Base-by-base conservation (phyloP, 2,329 filamentous ascomycete species). In the Sclerotinia borealis region DNA sequence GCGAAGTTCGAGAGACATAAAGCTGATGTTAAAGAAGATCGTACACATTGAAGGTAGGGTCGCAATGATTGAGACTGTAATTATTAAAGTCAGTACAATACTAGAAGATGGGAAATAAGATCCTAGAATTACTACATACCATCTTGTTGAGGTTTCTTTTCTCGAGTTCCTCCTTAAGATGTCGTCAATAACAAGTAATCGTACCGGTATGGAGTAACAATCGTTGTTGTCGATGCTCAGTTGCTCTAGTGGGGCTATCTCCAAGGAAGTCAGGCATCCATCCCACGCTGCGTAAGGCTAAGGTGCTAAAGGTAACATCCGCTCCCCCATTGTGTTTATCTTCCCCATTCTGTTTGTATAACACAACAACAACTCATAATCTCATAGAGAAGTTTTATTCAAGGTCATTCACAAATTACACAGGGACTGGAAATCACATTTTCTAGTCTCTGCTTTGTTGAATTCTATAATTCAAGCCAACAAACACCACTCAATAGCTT, bases 1-100 rank as follows among this genome's bases (percentile, higher is more conserved):
- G 95, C 93, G 78, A 99, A 99, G 83, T 99, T 96, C 77, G 92
- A 93, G 65, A 96, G 85, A 64, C 92, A 93, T 70, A 99, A 88
- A 69, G 95, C 93, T 68, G 93, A 92, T 47, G 93, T 98, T 74
- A 99, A 84, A 74, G 91, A 96, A 75, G 91, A 93, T 73, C 95
- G 91, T 73, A 98, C 95, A 78, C 91, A 96, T 82, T 96, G 92
- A 71, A 97, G 90, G 80, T 98, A 97, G 63, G 93, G 93, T 68
- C 93, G 91, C 75, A 98, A 85, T 69, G 93, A 96, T 92, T 97
- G 93, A 76, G 93, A 97, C 95, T 89, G 36, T 39, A 22, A 27
- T 49, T 2, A 36, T 31, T 54, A 25, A 25, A 31, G 9, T 58
- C 15, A 54, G 51, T 41, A 25, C 5, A 25, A 58, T 25, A 25